phyloP scores from a whole-genome alignment of 768 basidiomycete genomes.

The Zangia roseola region DNA sequence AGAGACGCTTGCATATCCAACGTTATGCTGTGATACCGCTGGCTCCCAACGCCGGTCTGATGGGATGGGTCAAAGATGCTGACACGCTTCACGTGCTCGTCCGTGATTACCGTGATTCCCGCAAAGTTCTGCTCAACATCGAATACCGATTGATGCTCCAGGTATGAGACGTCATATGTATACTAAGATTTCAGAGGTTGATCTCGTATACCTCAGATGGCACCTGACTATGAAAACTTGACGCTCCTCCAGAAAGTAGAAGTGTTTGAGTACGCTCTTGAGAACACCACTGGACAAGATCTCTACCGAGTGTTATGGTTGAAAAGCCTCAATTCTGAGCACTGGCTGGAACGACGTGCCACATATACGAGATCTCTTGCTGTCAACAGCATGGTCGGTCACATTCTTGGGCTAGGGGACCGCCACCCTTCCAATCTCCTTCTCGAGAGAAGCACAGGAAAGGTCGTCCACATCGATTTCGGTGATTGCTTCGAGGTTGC shows the following conservation, averaged over 20 bases:
- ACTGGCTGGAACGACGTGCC: slow-evolving; percentile 95
- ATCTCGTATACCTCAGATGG: slow-evolving; percentile 65
- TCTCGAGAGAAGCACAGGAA: slow-evolving; percentile 86
- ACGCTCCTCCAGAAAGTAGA: slow-evolving; percentile 96
- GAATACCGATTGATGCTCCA: slow-evolving; percentile 99
- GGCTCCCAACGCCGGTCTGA: slow-evolving; percentile 90
- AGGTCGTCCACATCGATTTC: slow-evolving; percentile 95
- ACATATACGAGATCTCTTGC: slow-evolving; percentile 95
- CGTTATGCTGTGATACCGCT: slow-evolving; percentile 90
- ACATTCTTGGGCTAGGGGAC: slow-evolving; percentile 96
- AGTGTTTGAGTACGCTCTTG: slow-evolving; percentile 97
- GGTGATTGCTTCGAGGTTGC: slow-evolving; percentile 99
- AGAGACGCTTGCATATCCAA: slow-evolving; percentile 92
- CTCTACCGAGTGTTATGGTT: slow-evolving; percentile 96
- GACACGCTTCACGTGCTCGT: slow-evolving; percentile 96
- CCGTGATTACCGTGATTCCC: slow-evolving; percentile 92
- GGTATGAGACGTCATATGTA: slow-evolving; percentile 75
- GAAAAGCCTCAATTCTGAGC: slow-evolving; percentile 92
- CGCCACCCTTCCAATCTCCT: slow-evolving; percentile 95
- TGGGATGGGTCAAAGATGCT: slow-evolving; percentile 95
- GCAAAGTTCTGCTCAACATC: slow-evolving; percentile 95
- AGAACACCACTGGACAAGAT: slow-evolving; percentile 98
- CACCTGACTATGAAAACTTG: slow-evolving; percentile 95
- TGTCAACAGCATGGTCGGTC: slow-evolving; percentile 98
- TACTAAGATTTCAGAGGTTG: not conserved